Evolutionary conservation across 352 stramenopile species (phyloP).

Genomic region (Phytophthora citrophthora): DNA sequence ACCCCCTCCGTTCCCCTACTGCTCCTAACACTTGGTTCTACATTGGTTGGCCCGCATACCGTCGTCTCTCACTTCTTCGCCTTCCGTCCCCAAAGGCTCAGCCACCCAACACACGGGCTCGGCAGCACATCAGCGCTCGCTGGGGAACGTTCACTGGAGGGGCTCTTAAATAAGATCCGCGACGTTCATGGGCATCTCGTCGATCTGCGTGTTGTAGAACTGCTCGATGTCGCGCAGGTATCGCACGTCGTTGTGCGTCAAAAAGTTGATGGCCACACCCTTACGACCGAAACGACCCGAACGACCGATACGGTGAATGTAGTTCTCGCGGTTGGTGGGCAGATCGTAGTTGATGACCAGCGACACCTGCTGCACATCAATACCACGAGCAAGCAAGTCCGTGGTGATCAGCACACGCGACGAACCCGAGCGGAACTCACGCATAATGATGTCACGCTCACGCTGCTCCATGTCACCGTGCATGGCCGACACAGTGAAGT

Average conservation of each 20-base stretch:
- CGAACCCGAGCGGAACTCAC: conserved; percentile 99
- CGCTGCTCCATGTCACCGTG: conserved; percentile 99
- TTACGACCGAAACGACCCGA: conserved; percentile 99
- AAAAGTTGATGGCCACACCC: conserved; percentile 99
- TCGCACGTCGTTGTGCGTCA: conserved; percentile 98
- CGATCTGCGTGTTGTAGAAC: conserved; percentile 99
- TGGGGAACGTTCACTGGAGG: conserved; percentile 31
- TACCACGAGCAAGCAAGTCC: conserved; percentile 98
- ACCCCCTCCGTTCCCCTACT: conserved; percentile 39
- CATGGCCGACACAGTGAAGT: conserved; percentile 99
- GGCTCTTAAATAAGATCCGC: conserved; percentile 97
- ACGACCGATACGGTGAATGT: conserved; percentile 99
- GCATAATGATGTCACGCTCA: conserved; percentile 99
- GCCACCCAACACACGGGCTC: conserved; percentile 1
- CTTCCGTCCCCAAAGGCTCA: conserved; percentile 23
- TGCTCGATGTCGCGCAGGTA: conserved; percentile 99
- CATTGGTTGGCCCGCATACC: conserved; percentile 36
- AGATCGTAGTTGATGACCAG: conserved; percentile 99
- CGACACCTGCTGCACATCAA: conserved; percentile 99
- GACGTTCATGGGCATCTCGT: conserved; percentile 99
- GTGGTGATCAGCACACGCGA: conserved; percentile 99
- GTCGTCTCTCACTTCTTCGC: conserved; percentile 42
- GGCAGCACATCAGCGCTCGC: conserved; percentile 16
- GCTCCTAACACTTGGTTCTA: conserved; percentile 47
- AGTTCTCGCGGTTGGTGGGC: conserved; percentile 99